Evolutionary conservation across 371 early-diverging fungal species (phyloP).

Genomic region (Mucor ambiguus): DNA sequence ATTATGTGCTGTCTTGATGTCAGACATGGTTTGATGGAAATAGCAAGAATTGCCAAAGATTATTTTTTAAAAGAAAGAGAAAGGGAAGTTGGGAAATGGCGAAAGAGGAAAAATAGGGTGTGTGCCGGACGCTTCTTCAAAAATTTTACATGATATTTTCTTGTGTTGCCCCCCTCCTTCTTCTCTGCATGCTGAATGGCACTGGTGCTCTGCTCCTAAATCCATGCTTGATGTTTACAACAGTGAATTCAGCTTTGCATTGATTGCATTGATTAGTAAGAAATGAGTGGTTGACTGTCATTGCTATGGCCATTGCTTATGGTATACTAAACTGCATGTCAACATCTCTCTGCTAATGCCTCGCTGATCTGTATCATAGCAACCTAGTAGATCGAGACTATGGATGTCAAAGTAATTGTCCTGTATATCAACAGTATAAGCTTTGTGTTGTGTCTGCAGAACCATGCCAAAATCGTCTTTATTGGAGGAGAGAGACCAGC

Average conservation of each 20-base stretch:
- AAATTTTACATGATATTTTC: conserved; percentile 1
- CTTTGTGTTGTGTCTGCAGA: too few relatives aligned
- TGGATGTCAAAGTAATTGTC: too few relatives aligned
- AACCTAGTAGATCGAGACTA: too few relatives aligned
- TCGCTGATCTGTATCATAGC: too few relatives aligned
- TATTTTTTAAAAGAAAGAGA: conserved; percentile 1
- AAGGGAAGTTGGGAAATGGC: neutral
- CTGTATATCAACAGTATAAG: too few relatives aligned
- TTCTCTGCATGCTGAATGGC: neutral
- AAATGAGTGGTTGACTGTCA: neutral
- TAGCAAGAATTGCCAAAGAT: neutral
- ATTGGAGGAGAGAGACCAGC: too few relatives aligned
- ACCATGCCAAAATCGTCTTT: too few relatives aligned
- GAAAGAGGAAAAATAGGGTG: conserved; percentile 1
- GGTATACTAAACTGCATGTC: too few relatives aligned
- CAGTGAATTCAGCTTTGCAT: too few relatives aligned
- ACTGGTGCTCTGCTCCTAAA: neutral
- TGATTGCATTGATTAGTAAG: neutral
- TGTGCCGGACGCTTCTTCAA: neutral
- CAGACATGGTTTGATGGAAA: conserved; percentile 12
- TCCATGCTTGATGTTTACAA: neutral
- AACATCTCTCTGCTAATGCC: too few relatives aligned
- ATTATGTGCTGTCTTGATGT: conserved; percentile 24
- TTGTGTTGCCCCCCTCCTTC: neutral
- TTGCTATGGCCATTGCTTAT: too few relatives aligned